Evolutionary conservation across 495 filamentous ascomycete genomes (phyloP).

Genomic region (Pyronema domesticum): DNA sequence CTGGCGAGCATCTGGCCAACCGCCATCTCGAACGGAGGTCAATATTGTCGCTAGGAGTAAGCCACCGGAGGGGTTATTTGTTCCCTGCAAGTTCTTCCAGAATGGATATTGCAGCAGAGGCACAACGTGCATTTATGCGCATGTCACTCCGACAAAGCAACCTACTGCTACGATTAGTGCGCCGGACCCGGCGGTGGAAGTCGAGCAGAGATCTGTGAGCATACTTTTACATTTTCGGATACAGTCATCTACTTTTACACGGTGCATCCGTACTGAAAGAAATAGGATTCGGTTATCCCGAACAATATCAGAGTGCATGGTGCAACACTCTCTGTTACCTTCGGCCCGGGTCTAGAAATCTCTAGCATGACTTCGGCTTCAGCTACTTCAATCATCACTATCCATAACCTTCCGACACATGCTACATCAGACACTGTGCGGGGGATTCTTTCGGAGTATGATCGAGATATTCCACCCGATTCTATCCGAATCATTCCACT

Average conservation of each 20-base stretch:
- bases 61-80: background rate
- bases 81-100: conserved; percentile 16
- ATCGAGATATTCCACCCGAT: background rate
- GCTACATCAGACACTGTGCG: background rate
- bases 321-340: conserved; percentile 10
- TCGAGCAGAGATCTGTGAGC: too few species aligned
- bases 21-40: background rate
- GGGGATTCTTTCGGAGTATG: conserved; percentile 3
- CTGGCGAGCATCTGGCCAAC: background rate
- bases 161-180: background rate
- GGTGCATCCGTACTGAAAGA: too few species aligned
- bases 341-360: conserved; percentile 14
- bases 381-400: conserved; percentile 10
- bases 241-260: too few species aligned
- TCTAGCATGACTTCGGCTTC: background rate
- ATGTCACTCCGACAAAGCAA: conserved; percentile 3
- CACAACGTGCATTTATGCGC: conserved; percentile 8
- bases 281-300: too few species aligned
- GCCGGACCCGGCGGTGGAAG: background rate
- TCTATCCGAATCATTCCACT: conserved; percentile 6
- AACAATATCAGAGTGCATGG: conserved; percentile 9
- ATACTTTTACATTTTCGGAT: too few species aligned
- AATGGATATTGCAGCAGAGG: conserved; percentile 11
- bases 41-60: background rate
- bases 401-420: conserved; percentile 7